Evolutionary conservation across 805 yeast genomes (phyloP).

Genomic region (Ogataea naganishii): DNA sequence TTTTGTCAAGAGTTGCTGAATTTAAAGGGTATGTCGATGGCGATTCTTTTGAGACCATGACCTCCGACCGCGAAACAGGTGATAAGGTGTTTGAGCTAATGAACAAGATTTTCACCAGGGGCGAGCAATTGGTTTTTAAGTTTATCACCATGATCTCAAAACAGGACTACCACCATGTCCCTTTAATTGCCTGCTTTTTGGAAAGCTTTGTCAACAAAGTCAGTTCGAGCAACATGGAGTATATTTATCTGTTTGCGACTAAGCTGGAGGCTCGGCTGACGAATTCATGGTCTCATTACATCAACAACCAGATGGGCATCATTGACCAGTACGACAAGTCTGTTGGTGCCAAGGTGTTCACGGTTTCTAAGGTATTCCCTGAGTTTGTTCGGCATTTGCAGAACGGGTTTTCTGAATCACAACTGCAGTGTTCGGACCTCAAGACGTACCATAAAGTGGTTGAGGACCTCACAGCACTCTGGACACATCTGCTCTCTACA

Average conservation of each 20-base stretch:
- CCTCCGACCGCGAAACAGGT: conserved; percentile 22
- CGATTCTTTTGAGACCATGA: conserved; percentile 8
- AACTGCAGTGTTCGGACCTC: conserved; percentile 7
- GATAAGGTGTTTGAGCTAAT: conserved; percentile 20
- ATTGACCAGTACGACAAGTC: conserved; percentile 21
- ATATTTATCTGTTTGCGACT: conserved; percentile 38
- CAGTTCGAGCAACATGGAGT: conserved; percentile 57
- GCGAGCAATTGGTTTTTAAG: conserved; percentile 21
- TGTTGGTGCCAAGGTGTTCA: conserved; percentile 24
- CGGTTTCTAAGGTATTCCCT: conserved; percentile 39
- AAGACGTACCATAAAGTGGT: conserved; percentile 9
- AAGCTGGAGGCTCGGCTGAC: conserved; percentile 43
- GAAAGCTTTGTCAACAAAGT: conserved; percentile 29
- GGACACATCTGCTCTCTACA: conserved; percentile 13
- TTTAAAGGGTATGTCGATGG: conserved; percentile 7
- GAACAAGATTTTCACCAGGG: conserved; percentile 19
- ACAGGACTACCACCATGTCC: conserved; percentile 30
- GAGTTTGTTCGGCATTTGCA: conserved; percentile 34
- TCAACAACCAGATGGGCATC: conserved; percentile 41
- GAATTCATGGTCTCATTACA: conserved; percentile 49
- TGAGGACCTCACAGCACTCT: conserved; percentile 13
- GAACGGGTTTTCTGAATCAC: conserved; percentile 10
- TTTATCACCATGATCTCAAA: conserved; percentile 25
- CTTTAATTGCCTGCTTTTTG: conserved; percentile 31
- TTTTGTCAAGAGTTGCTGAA: conserved; percentile 12